Evolutionary conservation across 2,329 filamentous ascomycete species (phyloP).

Genomic region (Trichoderma oligosporum): DNA sequence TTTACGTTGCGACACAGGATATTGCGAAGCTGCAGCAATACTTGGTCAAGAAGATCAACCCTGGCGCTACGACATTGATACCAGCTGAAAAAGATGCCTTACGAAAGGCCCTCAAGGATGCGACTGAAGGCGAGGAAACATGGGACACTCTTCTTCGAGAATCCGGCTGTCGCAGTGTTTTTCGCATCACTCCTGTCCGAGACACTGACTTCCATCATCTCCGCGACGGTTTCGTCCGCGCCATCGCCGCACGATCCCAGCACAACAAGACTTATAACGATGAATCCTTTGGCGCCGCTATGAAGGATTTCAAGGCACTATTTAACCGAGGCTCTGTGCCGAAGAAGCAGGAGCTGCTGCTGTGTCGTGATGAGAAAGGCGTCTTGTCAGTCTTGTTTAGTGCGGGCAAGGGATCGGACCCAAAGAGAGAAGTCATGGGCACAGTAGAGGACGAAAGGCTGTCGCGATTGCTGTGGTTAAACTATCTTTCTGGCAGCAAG

Average conservation of each 20-base stretch:
- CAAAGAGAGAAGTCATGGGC: constrained; percentile 58
- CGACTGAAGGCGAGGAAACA: constrained; percentile 62
- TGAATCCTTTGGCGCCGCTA: constrained; percentile 69
- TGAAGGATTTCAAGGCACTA: constrained; percentile 75
- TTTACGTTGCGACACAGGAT: constrained; percentile 83
- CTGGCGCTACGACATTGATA: constrained; percentile 76
- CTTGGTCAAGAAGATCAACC: constrained; percentile 72
- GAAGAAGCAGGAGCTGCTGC: constrained; percentile 72
- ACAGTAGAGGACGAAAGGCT: constrained; percentile 74
- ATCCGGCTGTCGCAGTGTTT: constrained; percentile 66
- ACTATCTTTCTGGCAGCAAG: constrained; percentile 81
- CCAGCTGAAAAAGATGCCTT: constrained; percentile 75
- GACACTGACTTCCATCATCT: constrained; percentile 94
- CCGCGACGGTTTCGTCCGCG: constrained; percentile 84
- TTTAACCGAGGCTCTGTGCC: constrained; percentile 78
- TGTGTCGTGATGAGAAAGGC: constrained; percentile 65
- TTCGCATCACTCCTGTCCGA: constrained; percentile 83
- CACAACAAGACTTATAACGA: constrained; percentile 57
- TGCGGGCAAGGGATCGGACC: constrained; percentile 50
- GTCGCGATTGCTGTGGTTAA: constrained; percentile 78
- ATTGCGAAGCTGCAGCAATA: constrained; percentile 75
- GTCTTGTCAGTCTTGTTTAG: constrained; percentile 65
- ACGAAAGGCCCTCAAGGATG: constrained; percentile 65
- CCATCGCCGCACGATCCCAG: constrained; percentile 70
- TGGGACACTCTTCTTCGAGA: constrained; percentile 70